These are phyloP conservation scores for Pachysandra terminalis DNA, from an alignment of 164 flowering plant species.

Conservation along the genomic window DNA sequence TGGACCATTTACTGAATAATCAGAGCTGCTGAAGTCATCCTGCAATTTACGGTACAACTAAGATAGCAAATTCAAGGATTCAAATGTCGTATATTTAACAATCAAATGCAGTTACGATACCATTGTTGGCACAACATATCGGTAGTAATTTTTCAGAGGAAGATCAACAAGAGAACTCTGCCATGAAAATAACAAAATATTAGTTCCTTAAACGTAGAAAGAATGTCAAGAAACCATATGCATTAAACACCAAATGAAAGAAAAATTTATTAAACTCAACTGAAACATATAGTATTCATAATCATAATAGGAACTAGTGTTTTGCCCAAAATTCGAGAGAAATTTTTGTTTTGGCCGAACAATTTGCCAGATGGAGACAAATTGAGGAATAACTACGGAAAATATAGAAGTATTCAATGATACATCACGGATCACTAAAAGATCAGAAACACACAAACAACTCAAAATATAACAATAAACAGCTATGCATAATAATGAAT, in stretches of 20 bases:
- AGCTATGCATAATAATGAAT: too few species aligned
- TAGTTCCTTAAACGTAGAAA: background rate
- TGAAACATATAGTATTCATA: too few species aligned
- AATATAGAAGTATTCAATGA: too few species aligned
- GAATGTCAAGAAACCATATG: background rate
- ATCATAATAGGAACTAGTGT: too few species aligned
- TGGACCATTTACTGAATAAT: slow-evolving; percentile 70
- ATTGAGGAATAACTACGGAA: too few species aligned
- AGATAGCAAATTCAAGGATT: slow-evolving; percentile 7
- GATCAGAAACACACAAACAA: too few species aligned
- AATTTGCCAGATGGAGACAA: too few species aligned
- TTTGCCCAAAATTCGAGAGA: too few species aligned
- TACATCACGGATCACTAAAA: too few species aligned
- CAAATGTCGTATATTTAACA: background rate
- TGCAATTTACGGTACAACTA: slow-evolving; percentile 30
- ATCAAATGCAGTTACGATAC: slow-evolving; percentile 33
- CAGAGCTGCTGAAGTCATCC: slow-evolving; percentile 88
- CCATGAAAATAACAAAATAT: slow-evolving; percentile 14
- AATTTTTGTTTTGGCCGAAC: too few species aligned
- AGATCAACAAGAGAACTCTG: slow-evolving; percentile 97
- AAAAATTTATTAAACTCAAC: too few species aligned
- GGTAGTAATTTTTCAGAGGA: slow-evolving; percentile 95
- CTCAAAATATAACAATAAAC: too few species aligned
- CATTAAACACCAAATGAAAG: background rate
- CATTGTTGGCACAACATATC: slow-evolving; percentile 87